These are phyloP conservation scores for Acacia crassicarpa DNA, from an alignment of 306 rosid species.

Conservation along the genomic window DNA sequence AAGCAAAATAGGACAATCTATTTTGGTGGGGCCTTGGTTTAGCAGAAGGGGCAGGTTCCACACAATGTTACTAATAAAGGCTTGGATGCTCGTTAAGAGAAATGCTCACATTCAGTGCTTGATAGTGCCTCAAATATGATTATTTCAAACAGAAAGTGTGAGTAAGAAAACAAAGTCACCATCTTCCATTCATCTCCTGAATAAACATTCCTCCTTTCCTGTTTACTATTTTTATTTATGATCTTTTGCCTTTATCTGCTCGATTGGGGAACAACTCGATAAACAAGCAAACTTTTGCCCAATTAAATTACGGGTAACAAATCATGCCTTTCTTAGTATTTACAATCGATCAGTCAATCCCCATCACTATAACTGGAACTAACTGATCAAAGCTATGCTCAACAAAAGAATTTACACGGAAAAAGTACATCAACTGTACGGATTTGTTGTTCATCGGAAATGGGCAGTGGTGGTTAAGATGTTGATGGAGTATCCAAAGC, in stretches of 20 bases:
- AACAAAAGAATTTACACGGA: no score
- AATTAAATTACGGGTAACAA: neutral
- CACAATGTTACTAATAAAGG: no score
- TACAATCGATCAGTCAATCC: neutral
- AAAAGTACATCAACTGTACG: neutral
- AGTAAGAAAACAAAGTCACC: no score
- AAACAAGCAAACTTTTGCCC: neutral
- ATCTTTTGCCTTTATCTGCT: neutral
- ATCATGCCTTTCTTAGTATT: neutral
- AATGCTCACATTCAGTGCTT: no score
- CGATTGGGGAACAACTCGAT: neutral
- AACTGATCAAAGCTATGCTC: no score
- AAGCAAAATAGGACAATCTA: no score
- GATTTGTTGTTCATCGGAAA: constrained; percentile 22
- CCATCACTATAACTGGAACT: neutral
- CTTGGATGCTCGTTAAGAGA: no score
- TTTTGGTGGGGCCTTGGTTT: no score
- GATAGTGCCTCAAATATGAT: no score
- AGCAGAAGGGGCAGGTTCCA: no score
- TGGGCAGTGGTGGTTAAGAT: constrained; percentile 31
- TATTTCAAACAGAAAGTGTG: no score
- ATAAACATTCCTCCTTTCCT: neutral
- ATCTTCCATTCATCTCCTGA: neutral
- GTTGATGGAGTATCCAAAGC: neutral
- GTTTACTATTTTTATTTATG: neutral